Base-by-base conservation (phyloP, 129 eudicot species). In the Saussurea involucrata region DNA sequence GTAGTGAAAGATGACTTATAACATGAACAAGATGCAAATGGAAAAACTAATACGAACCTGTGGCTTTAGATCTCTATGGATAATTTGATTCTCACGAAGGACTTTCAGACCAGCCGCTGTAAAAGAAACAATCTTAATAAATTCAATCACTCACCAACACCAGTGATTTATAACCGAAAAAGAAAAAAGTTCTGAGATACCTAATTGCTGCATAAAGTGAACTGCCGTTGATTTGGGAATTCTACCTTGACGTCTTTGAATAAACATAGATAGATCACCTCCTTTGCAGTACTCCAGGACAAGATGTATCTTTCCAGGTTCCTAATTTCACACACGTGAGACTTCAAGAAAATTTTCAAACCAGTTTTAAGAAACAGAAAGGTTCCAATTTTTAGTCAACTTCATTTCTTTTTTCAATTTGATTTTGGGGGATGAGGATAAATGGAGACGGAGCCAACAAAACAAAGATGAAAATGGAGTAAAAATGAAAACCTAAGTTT, bases 1-100 rank as follows among this genome's bases (percentile, higher is more conserved):
- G 69, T 21, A 6, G 40, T 67, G 12, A 18, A 34, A 61, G 22
- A 55, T 72, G 76, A 68, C 20, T 31, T 34, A 13, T 22, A 77
- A 27, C 69, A 69, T 36, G 37, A 25, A 71, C 21, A 63, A 24
- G 12, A 40, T 58, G 65, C 49, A 81, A 74, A 46, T 21, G 18
- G n/a, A 24, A 40, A 46, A 66, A 15, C 75, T 5, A n/a, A 80
- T 55, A 76, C 90, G 57, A 64, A 93, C 98, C 98, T 93, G 98
- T 5, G 98, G 98, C 82, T 95, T 95, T 69, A 95, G 82, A 83
- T 95, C 98, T 75, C 98, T 87, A 85, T 95, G 98, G 40, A 95
- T 91, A 27, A 95, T 83, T 80, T 95, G 92, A 90, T 89, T 91
- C 15, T 95, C 96, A 11, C 97, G 97, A 66, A 95, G 97, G 69